A percentile compares a stretch with the other conserved stretches of the same genome.
Conservation (phyloP, 2,329 filamentous ascomycete genomes). For the Thelonectria olida region DNA sequence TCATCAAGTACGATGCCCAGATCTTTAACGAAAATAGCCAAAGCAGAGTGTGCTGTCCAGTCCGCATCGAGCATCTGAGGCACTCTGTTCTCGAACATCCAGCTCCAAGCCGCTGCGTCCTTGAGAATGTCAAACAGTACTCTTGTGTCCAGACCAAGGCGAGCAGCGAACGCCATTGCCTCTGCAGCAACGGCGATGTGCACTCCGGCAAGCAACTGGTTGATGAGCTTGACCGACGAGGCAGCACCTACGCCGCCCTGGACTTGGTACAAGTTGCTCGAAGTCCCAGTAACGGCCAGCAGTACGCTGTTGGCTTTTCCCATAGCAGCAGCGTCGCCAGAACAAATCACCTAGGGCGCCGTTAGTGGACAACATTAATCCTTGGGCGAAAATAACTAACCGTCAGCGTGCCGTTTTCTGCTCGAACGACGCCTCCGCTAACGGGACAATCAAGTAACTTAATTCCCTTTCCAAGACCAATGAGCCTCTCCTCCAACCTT, state of each 20-base stretch:
- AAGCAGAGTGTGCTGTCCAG: slow-evolving; percentile 46
- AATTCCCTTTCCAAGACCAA: slow-evolving; percentile 37
- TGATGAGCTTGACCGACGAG: slow-evolving; percentile 66
- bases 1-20: slow-evolving; percentile 46
- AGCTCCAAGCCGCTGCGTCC: slow-evolving; percentile 46
- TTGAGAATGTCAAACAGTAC: slow-evolving; percentile 58
- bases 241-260: slow-evolving; percentile 61
- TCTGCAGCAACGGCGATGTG: slow-evolving; percentile 66
- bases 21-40: slow-evolving; percentile 49
- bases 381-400: slow-evolving; percentile 30
- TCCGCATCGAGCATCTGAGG: slow-evolving; percentile 48
- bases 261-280: slow-evolving; percentile 54
- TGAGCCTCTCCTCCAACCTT: slow-evolving; percentile 31
- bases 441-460: slow-evolving; percentile 48
- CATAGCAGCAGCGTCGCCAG: slow-evolving; percentile 37
- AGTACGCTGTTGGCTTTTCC: slow-evolving; percentile 38
- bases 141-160: slow-evolving; percentile 61
- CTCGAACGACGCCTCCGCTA: slow-evolving; percentile 48
- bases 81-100: slow-evolving; percentile 49
- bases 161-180: slow-evolving; percentile 64
- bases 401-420: slow-evolving; percentile 47
- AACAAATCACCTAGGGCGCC: slow-evolving; percentile 44
- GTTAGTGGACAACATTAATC: neutral
- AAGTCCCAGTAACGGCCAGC: slow-evolving; percentile 43
- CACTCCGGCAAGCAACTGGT: slow-evolving; percentile 66